These are phyloP conservation scores for Trichoderma sp. DNA, from an alignment of 2,329 filamentous ascomycete genomes.

Conservation along the genomic window DNA sequence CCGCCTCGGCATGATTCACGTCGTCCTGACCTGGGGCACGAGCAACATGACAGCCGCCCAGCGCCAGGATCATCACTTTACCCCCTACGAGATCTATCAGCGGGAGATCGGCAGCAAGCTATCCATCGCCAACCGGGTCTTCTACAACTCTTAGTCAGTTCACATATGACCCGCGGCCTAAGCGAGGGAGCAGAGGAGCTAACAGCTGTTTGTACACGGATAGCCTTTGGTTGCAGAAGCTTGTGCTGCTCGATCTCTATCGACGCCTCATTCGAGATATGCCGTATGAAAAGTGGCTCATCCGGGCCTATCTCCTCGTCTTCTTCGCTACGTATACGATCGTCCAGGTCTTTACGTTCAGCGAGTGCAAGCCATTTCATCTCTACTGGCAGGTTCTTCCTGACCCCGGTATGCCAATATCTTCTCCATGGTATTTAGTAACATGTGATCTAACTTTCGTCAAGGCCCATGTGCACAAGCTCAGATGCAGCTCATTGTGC, in stretches of 20 bases:
- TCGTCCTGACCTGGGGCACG: constrained; percentile 43
- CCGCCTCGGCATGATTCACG: constrained; percentile 38
- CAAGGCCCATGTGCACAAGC: constrained; percentile 37
- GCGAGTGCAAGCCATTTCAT: constrained; percentile 49
- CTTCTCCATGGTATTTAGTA: too few species aligned
- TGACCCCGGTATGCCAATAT: constrained; percentile 37
- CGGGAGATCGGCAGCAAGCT: constrained; percentile 42
- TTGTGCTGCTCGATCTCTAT: constrained; percentile 37
- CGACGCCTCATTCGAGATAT: constrained; percentile 34
- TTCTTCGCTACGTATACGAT: constrained; percentile 39
- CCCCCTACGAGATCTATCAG: constrained; percentile 38
- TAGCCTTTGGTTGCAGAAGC: constrained; percentile 39
- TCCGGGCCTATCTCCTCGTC: constrained; percentile 35
- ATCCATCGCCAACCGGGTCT: constrained; percentile 39
- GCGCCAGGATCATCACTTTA: constrained; percentile 36
- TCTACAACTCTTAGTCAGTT: constrained; percentile 43
- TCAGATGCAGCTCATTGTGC: constrained; percentile 39
- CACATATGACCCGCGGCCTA: background rate
- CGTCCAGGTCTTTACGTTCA: constrained; percentile 41
- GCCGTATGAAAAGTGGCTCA: constrained; percentile 34
- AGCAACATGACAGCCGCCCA: constrained; percentile 38
- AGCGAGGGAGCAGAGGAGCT: background rate
- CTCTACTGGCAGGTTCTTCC: constrained; percentile 61
- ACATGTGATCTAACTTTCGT: background rate
- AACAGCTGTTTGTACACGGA: background rate